Percentiles rank a stretch among this genome's conserved stretches.
These are phyloP conservation scores for Endothia cerciana DNA, from an alignment of 2,329 filamentous ascomycete species.

Conservation along the genomic window DNA sequence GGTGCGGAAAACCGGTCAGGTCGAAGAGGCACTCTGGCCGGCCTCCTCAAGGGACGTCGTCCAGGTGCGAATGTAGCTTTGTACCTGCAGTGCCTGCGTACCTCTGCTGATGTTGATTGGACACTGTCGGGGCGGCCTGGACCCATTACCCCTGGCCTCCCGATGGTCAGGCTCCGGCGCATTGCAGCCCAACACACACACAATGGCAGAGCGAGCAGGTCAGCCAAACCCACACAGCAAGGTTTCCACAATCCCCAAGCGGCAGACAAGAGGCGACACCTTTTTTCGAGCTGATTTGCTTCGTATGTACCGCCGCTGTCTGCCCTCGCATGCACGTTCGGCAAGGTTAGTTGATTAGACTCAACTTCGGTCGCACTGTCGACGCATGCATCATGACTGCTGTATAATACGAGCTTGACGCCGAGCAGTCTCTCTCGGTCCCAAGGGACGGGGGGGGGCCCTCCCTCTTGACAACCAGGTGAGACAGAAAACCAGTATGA, in stretches of 20 bases:
- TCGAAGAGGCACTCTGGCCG: background rate
- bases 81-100: background rate
- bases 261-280: slow-evolving; percentile 3
- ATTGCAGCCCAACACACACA: slow-evolving; percentile 18
- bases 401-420: background rate
- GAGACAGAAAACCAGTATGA: background rate
- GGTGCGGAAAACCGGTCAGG: no score
- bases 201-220: background rate
- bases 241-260: background rate
- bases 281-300: background rate
- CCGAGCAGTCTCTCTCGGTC: background rate
- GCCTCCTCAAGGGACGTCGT: slow-evolving; percentile 1
- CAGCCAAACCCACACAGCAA: background rate
- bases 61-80: background rate
- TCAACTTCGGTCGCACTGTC: background rate
- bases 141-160: slow-evolving; percentile 12
- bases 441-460: no score
- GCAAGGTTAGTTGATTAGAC: background rate
- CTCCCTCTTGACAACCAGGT: no score
- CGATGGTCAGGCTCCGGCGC: background rate
- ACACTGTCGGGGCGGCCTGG: background rate
- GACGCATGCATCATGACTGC: background rate
- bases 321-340: background rate
- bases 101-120: background rate
- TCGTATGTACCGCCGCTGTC: background rate